Conservation (phyloP, 805 yeast genomes). For the Cyberlindnera xylosilytica region DNA sequence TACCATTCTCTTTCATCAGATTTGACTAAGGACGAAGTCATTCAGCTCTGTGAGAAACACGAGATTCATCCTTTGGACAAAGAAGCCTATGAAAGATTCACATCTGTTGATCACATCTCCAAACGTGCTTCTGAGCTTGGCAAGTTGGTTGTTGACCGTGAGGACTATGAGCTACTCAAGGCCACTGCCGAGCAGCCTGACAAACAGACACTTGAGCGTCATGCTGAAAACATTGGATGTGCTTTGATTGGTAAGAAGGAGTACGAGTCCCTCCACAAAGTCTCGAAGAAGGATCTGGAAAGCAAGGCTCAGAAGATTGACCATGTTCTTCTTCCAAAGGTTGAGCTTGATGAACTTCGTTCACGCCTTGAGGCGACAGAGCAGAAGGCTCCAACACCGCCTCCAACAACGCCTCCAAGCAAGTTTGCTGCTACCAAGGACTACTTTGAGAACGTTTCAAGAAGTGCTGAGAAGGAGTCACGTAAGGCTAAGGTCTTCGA, state of each 20-base stretch:
- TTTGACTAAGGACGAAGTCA: conserved; percentile 7
- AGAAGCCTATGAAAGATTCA: conserved; percentile 9
- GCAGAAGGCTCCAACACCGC: neutral
- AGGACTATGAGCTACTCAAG: conserved; percentile 23
- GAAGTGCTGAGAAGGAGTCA: conserved; percentile 26
- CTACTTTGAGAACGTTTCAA: conserved; percentile 32
- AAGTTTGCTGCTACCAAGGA: conserved; percentile 34
- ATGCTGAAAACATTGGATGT: conserved; percentile 22
- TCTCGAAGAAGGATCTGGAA: conserved; percentile 30
- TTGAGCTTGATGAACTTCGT: conserved; percentile 14
- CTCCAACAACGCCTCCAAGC: conserved; percentile 21
- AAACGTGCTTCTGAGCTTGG: conserved; percentile 11
- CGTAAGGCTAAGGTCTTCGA: conserved; percentile 29
- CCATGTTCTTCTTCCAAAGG: conserved; percentile 27
- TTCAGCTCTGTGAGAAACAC: conserved; percentile 8
- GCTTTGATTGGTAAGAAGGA: conserved; percentile 24
- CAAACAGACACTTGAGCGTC: conserved; percentile 15
- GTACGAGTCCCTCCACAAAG: conserved; percentile 24
- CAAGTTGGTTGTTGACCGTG: conserved; percentile 14
- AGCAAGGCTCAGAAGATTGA: conserved; percentile 29
- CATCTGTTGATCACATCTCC: conserved; percentile 8
- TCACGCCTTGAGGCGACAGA: neutral
- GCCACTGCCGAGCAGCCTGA: conserved; percentile 26
- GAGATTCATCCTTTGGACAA: conserved; percentile 11
- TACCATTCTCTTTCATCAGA: conserved; percentile 4